Evolutionary conservation across 202 grass and related monocot genomes (phyloP).

Genomic region (Hordeum pubiflorum): DNA sequence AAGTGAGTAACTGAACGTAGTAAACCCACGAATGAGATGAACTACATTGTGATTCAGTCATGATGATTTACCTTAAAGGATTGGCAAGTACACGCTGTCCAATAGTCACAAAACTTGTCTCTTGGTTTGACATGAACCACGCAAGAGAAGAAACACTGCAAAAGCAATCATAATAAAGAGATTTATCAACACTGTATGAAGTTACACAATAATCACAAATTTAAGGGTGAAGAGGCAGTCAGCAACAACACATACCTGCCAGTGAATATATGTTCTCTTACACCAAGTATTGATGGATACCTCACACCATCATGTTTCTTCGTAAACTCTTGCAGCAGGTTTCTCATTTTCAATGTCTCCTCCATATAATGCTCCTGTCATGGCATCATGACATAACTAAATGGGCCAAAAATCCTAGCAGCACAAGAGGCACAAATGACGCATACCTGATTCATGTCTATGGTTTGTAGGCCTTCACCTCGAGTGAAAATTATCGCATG

Average conservation of each 20-base stretch:
- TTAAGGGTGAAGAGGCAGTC: background rate
- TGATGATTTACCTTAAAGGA: conserved; percentile 80
- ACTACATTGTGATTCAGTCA: background rate
- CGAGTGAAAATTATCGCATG: conserved; percentile 97
- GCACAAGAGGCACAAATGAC: conserved; percentile 11
- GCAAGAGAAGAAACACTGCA: conserved; percentile 97
- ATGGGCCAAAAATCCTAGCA: background rate
- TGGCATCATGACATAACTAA: background rate
- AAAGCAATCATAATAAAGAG: conserved; percentile 19
- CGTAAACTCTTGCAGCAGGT: conserved; percentile 89
- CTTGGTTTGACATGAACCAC: conserved; percentile 99
- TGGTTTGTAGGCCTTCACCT: conserved; percentile 91
- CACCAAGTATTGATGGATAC: conserved; percentile 92
- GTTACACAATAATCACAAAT: conserved; percentile 8
- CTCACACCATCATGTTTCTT: conserved; percentile 93
- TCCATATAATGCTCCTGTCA: conserved; percentile 96
- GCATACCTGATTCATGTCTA: conserved; percentile 97
- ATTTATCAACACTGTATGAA: background rate
- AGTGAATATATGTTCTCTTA: conserved; percentile 96
- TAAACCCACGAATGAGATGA: background rate
- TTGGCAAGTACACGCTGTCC: conserved; percentile 89
- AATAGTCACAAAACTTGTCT: conserved; percentile 98
- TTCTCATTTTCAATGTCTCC: conserved; percentile 96
- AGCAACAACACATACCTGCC: conserved; percentile 45
- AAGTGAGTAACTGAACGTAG: background rate